Conservation (phyloP, 371 early-diverging fungal genomes). For the Mortierella sp. region DNA sequence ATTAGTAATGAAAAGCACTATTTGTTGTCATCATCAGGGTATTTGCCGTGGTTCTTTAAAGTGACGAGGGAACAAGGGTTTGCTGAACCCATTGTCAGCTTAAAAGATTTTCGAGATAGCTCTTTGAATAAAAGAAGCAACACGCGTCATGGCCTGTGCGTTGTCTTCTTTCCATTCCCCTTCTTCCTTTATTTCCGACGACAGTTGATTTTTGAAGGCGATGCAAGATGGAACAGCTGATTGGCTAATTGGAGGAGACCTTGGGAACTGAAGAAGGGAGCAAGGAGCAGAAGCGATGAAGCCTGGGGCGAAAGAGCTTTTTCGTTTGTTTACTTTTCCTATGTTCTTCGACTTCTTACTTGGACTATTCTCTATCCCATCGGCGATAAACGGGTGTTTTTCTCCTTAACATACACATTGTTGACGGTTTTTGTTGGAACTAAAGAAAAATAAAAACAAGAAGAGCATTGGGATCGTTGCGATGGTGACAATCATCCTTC, state of each 20-base stretch:
- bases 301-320: no score
- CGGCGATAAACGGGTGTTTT: neutral
- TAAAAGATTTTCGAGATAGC: neutral
- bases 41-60: neutral
- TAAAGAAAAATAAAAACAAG: no score
- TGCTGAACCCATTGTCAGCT: neutral
- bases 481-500: no score
- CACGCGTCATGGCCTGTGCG: constrained; percentile 13
- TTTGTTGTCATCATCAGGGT: neutral
- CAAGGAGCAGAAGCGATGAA: no score
- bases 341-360: neutral
- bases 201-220: no score
- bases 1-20: neutral
- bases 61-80: neutral
- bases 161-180: neutral
- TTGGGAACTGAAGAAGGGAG: no score
- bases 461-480: no score
- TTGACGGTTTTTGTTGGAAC: neutral
- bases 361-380: neutral
- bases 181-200: neutral
- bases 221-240: no score
- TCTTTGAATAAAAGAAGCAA: neutral
- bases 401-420: neutral
- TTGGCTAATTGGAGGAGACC: no score
- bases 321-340: neutral